Base-by-base conservation (phyloP, 495 filamentous ascomycete genomes). In the Aspergillus coremiiformis region DNA sequence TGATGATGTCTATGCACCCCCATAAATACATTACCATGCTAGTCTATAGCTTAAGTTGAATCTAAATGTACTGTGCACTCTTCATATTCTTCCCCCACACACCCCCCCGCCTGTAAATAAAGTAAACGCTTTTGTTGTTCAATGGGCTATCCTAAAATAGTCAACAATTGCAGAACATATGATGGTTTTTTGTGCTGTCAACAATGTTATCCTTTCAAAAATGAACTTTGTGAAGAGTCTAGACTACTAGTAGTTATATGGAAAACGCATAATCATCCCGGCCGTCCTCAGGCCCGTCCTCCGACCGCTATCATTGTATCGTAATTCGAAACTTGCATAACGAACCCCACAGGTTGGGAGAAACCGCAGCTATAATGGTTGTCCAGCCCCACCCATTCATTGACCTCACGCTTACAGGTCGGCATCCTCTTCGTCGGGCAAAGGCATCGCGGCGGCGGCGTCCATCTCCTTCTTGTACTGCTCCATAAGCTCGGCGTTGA, bases 371-470 rank as follows among this genome's bases (percentile, higher is more conserved):
- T 44, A 55, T 49, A 43, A 42, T 33, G 42, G 22, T 27, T 46
- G 42, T 52, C 54, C 50, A 49, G 57, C 58, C 49, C 57, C 53
- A 56, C 52, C 57, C 50, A 52, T 53, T 56, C 30, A 53, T 37
- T 44, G 54, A 39, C 35, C 49, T 61, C 33, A 43, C 46, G 53
- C 64, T 69, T 82, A 86, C 71, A 85, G 74, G 67, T 86, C 83
- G 55, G 88, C 80, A 59, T 96, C 91, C 56, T 96, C 92, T 80
- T 99, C 93, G 60, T 92, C 91, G 52, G 93, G 94, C 49, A 99
- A 86, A 59, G 94, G 91, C 83, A 84, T 79, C 20, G 80, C 55
- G 39, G 87, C 82, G 44, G 93, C 93, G 49, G 79, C 83, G 48
- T 80, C 69, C 87, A 99, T 95, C 80, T 99, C 93, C 68, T 83